Evolutionary conservation across 257 asterid species (phyloP).

Genomic region (Paraleonurus japonicus): DNA sequence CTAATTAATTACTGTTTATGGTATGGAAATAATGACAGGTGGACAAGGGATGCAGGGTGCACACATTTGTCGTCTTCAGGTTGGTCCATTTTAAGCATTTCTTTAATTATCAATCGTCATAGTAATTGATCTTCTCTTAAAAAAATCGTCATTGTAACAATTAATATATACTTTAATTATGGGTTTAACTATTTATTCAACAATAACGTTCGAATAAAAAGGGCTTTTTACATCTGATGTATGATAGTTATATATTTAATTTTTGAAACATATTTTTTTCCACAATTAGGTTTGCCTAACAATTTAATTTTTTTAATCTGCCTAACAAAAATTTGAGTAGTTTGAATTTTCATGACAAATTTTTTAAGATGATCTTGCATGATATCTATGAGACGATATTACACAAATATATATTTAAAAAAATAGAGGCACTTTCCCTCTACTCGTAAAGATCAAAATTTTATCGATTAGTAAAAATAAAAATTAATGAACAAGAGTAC

Average conservation of each 20-base stretch:
- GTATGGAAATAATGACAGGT: slow-evolving; percentile 8
- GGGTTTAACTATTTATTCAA: not conserved
- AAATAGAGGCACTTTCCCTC: too few species aligned
- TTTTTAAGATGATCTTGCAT: too few species aligned
- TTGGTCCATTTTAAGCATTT: slow-evolving; percentile 12
- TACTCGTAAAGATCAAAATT: too few species aligned
- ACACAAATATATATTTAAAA: too few species aligned
- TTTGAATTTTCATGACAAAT: too few species aligned
- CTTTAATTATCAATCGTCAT: not conserved
- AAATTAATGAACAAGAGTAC: too few species aligned
- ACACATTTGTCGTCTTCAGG: slow-evolving; percentile 14
- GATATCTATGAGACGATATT: too few species aligned
- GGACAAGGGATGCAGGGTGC: not conserved
- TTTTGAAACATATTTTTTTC: not conserved
- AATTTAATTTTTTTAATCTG: too few species aligned
- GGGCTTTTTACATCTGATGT: not conserved
- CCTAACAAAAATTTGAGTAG: not conserved
- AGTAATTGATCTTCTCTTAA: too few species aligned
- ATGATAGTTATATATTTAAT: too few species aligned
- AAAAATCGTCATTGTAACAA: too few species aligned
- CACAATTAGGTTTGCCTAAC: not conserved
- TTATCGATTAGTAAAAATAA: too few species aligned
- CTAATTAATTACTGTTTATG: not conserved
- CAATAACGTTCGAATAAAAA: not conserved
- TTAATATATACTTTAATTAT: not conserved